A percentile compares a stretch with the other conserved stretches of the same genome.
Conservation (phyloP, 164 flowering plant species). For the Brasenia schreberi region DNA sequence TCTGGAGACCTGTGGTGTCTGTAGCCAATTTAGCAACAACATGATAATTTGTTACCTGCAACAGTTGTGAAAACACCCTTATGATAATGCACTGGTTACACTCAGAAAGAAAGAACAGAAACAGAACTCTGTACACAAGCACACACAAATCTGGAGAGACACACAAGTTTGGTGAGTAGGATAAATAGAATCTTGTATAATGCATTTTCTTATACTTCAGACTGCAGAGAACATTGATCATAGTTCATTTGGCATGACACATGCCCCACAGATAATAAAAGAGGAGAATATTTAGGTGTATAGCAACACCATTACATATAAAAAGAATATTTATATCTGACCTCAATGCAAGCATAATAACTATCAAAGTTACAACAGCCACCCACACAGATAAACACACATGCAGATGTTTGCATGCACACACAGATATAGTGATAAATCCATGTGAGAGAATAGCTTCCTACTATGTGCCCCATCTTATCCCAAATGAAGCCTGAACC, state of each 20-base stretch:
- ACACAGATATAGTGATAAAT: background rate
- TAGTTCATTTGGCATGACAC: too few species aligned
- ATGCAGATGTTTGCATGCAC: background rate
- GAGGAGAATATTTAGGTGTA: too few species aligned
- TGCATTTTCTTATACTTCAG: too few species aligned
- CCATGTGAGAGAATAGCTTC: slow-evolving; percentile 10
- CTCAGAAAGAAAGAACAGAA: background rate
- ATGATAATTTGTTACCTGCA: slow-evolving; percentile 88
- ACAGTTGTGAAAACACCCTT: background rate
- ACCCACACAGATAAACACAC: background rate
- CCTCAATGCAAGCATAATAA: too few species aligned
- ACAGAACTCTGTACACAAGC: background rate
- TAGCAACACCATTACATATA: too few species aligned
- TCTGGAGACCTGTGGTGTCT: slow-evolving; percentile 54
- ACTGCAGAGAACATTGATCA: too few species aligned
- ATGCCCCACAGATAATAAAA: too few species aligned
- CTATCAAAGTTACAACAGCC: too few species aligned
- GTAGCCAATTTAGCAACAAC: slow-evolving; percentile 74
- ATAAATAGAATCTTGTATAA: too few species aligned
- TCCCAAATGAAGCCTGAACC: slow-evolving; percentile 98
- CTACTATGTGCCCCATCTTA: slow-evolving; percentile 83
- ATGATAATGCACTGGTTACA: background rate
- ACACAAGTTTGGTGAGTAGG: too few species aligned
- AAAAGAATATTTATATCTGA: too few species aligned
- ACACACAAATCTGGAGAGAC: too few species aligned